Evolutionary conservation across 805 yeast genomes (phyloP).

Genomic region (Wickerhamomyces chambardii): DNA sequence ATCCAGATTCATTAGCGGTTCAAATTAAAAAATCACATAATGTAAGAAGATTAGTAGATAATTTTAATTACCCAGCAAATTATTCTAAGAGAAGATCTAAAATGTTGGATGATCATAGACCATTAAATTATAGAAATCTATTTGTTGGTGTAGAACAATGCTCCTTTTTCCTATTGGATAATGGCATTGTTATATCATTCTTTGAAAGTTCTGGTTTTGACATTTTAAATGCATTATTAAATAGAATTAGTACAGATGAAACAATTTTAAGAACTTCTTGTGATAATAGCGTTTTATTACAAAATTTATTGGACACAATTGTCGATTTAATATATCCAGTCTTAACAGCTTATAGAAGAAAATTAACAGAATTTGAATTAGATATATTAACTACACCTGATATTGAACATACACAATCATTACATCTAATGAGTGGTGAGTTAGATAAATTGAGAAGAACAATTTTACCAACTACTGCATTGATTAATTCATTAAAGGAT

Average conservation of each 20-base stretch:
- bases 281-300: constrained; percentile 43
- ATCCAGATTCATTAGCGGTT: constrained; percentile 7
- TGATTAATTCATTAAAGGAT: constrained; percentile 37
- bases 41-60: constrained; percentile 17
- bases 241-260: constrained; percentile 33
- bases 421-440: constrained; percentile 47
- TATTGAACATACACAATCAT: constrained; percentile 38
- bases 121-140: constrained; percentile 30
- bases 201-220: constrained; percentile 49
- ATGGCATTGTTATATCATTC: constrained; percentile 41
- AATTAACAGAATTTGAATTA: constrained; percentile 40
- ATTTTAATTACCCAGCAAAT: constrained; percentile 20
- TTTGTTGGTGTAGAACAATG: constrained; percentile 49
- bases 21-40: constrained; percentile 12
- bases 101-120: constrained; percentile 31
- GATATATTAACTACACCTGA: constrained; percentile 42
- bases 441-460: constrained; percentile 36
- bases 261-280: constrained; percentile 41
- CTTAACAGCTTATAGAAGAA: constrained; percentile 37
- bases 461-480: constrained; percentile 36
- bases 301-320: constrained; percentile 43
- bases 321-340: constrained; percentile 48
- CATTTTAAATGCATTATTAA: constrained; percentile 40
- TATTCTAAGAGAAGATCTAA: constrained; percentile 12
- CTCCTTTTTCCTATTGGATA: constrained; percentile 35